Conservation (phyloP, 2,329 filamentous ascomycete species). For the Beauveria australis region DNA sequence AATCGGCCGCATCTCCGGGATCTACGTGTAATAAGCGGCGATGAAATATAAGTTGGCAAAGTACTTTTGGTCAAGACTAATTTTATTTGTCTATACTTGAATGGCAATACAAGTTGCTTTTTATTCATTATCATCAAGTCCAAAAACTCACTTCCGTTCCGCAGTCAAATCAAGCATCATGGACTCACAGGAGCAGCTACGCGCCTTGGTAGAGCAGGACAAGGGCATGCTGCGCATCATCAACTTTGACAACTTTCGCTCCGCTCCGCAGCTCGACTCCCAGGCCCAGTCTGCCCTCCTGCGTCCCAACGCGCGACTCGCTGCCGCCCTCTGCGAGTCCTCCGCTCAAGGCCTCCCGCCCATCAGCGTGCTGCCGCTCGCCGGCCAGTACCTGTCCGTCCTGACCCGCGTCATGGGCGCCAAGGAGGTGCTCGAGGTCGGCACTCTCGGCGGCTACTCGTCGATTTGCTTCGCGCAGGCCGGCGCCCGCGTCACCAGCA, state of each 20-base stretch:
- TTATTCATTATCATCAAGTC: background rate
- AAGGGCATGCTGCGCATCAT: background rate
- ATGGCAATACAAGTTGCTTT: background rate
- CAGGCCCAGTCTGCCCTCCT: background rate
- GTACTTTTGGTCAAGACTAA: background rate
- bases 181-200: background rate
- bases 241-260: slow-evolving; percentile 2
- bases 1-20: background rate
- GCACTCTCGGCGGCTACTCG: slow-evolving; percentile 46
- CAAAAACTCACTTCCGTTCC: background rate
- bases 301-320: slow-evolving; percentile 9
- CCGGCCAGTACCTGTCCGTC: slow-evolving; percentile 31
- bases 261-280: slow-evolving; percentile 17
- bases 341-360: slow-evolving; percentile 25
- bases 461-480: slow-evolving; percentile 42
- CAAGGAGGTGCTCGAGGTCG: slow-evolving; percentile 41
- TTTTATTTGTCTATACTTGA: background rate
- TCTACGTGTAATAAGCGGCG: background rate
- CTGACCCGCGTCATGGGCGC: slow-evolving; percentile 28
- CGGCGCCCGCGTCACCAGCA: slow-evolving; percentile 33
- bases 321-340: slow-evolving; percentile 23
- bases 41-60: background rate
- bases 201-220: background rate
- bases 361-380: slow-evolving; percentile 27
- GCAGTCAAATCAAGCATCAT: background rate